Evolutionary conservation across 495 filamentous ascomycete species (phyloP), one percentile per base, ranked within the genome.

Genomic region (Trichoderma parareesei): DNA sequence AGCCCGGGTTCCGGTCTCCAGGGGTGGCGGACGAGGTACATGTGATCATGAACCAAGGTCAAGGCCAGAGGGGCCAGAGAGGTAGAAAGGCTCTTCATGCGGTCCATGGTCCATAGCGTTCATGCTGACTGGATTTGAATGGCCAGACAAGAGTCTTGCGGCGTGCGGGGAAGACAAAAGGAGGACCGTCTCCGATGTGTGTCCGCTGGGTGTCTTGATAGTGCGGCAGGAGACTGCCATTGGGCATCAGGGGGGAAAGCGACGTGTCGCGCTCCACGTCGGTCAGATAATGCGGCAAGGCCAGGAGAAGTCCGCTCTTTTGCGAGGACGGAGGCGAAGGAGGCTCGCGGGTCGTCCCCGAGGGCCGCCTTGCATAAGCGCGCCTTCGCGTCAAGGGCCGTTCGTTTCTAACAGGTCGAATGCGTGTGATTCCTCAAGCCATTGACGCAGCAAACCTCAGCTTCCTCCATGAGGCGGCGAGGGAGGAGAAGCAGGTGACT

Each of bases 121-220:
- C 33, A 33, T 57, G 49, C 9, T 57, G 20, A 35, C 2, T n/a
- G 20, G 35, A 27, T 35, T 13, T 57, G 49, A 27, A 33, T 33
- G 20, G 14, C 49, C 33, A 13, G 49, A 33, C 49, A 57, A 13
- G n/a, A 37, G 27, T 20, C 27, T 35, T 57, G 49, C 20, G 10
- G 49, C 49, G 49, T 57, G 49, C 49, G 49, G 49, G 49, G 49
- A 57, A 57, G n/a, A 27, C 49, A 33, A 48, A 16, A 48, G 43
- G 35, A 57, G 49, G 49, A 57, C 33, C 49, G 9, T 57, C 20
- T 57, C 49, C 20, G 49, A n/a, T 33, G 49, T 35, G 27, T 57
- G 49, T 35, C 9, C 35, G 49, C 49, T 33, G 49, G 49, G 35
- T 27, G 27, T 57, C 49, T 35, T 13, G 20, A 33, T 57, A 37